A percentile compares a stretch with the other conserved stretches of the same genome.
These are phyloP conservation scores for Endothia cerciana DNA, from an alignment of 2,329 filamentous ascomycete genomes.

Conservation along the genomic window DNA sequence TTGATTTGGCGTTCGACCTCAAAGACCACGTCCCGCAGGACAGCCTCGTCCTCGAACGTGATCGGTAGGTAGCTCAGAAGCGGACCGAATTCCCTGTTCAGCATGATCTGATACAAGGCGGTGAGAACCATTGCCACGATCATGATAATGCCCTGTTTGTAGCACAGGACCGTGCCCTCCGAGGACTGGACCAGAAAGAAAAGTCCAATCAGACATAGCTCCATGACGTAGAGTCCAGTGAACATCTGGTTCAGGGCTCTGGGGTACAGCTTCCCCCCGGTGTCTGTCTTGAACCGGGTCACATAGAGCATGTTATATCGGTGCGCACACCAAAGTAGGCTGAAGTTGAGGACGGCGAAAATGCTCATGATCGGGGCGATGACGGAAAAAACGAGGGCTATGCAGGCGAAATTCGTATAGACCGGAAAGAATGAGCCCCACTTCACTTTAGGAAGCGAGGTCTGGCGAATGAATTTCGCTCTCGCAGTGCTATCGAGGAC, in stretches of 20 bases:
- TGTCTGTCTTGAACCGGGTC: conserved; percentile 85
- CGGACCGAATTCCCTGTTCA: conserved; percentile 84
- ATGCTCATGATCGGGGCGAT: conserved; percentile 88
- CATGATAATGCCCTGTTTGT: conserved; percentile 83
- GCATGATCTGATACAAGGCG: conserved; percentile 73
- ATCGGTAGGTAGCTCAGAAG: conserved; percentile 89
- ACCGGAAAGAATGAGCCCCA: conserved; percentile 97
- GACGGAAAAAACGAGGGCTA: conserved; percentile 85
- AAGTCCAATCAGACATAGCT: conserved; percentile 83
- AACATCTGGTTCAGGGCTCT: conserved; percentile 94
- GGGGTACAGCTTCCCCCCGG: conserved; percentile 89
- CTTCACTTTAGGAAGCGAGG: conserved; percentile 72
- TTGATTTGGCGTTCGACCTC: conserved; percentile 65
- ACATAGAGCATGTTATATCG: conserved; percentile 98
- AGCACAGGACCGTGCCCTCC: conserved; percentile 58
- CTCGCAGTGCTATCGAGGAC: conserved; percentile 81
- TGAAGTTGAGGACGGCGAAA: conserved; percentile 92
- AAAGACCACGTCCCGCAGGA: conserved; percentile 88
- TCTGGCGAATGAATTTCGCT: conserved; percentile 86
- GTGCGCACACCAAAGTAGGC: conserved; percentile 89
- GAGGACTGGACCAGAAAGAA: conserved; percentile 78
- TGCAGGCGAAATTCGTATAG: conserved; percentile 95
- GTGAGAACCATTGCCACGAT: conserved; percentile 75
- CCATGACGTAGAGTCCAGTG: conserved; percentile 92
- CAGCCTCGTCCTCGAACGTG: conserved; percentile 93